Conservation (phyloP, 2,329 filamentous ascomycete genomes). For the Diaporthe sp. region DNA sequence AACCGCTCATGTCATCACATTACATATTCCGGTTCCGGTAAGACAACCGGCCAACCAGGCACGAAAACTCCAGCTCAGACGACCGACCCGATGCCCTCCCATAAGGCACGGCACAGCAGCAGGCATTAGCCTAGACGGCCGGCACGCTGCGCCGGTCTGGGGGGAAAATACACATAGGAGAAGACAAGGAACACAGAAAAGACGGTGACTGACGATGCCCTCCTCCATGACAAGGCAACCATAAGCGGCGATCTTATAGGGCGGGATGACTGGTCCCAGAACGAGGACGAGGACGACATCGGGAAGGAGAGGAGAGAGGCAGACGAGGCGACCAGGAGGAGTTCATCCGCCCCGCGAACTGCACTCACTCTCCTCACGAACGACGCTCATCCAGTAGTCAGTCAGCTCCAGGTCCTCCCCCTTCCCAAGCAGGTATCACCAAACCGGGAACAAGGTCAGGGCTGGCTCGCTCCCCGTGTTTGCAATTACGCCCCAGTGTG, state of each 20-base stretch:
- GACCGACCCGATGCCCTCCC: not conserved
- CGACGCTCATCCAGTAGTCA: not conserved
- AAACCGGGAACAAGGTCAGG: slow-evolving; percentile 11
- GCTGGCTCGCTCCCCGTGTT: not conserved
- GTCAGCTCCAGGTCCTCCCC: not conserved
- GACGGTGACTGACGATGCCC: slow-evolving; percentile 18
- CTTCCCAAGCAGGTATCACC: not conserved
- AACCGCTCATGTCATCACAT: slow-evolving; percentile 7
- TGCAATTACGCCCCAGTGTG: not conserved
- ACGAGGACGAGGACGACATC: not conserved
- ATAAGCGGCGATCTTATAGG: slow-evolving; percentile 31
- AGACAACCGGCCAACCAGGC: not conserved
- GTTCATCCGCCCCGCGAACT: not conserved
- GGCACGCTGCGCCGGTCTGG: not conserved
- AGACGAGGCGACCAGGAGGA: not conserved
- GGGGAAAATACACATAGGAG: not conserved
- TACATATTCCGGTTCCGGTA: not conserved
- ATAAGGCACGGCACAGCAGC: slow-evolving; percentile 5
- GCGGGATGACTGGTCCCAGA: slow-evolving; percentile 8
- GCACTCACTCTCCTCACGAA: not conserved
- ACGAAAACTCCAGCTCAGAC: not conserved
- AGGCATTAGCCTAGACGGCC: not conserved
- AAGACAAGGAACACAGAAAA: not conserved
- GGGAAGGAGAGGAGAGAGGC: not conserved
- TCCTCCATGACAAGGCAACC: slow-evolving; percentile 12